Evolutionary conservation across 2,329 filamentous ascomycete species (phyloP).

Genomic region (Phyllosticta citribraziliensis): DNA sequence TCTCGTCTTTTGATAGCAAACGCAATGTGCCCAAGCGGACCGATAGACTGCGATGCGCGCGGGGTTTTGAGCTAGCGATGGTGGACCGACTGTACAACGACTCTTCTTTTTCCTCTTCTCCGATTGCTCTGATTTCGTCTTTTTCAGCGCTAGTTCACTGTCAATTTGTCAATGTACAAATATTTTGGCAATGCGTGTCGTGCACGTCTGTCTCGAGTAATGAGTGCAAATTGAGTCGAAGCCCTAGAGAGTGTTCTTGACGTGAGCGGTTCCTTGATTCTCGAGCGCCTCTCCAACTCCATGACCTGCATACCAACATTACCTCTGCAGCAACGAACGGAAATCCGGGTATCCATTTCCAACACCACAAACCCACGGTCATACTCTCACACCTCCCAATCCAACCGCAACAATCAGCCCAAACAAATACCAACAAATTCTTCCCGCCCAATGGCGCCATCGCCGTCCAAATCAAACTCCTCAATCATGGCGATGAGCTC

Average conservation of each 20-base stretch:
- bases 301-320: neutral
- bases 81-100: neutral
- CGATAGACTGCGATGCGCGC: neutral
- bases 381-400: neutral
- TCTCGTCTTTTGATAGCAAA: neutral
- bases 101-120: neutral
- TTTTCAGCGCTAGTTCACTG: neutral
- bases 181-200: neutral
- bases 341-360: neutral
- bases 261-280: neutral
- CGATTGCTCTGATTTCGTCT: neutral
- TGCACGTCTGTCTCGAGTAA: neutral
- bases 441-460: conserved; percentile 60
- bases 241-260: neutral
- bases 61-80: neutral
- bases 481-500: conserved; percentile 95
- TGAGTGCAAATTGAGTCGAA: neutral
- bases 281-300: neutral
- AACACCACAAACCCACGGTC: neutral
- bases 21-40: neutral
- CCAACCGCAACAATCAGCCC: conserved; percentile 18
- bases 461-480: conserved; percentile 91
- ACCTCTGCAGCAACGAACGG: neutral
- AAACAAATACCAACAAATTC: conserved; percentile 60
- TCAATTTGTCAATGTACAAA: neutral